A percentile compares a stretch with the other conserved stretches of the same genome.
Conservation (phyloP, 495 filamentous ascomycete genomes). For the Penicillium lagena region DNA sequence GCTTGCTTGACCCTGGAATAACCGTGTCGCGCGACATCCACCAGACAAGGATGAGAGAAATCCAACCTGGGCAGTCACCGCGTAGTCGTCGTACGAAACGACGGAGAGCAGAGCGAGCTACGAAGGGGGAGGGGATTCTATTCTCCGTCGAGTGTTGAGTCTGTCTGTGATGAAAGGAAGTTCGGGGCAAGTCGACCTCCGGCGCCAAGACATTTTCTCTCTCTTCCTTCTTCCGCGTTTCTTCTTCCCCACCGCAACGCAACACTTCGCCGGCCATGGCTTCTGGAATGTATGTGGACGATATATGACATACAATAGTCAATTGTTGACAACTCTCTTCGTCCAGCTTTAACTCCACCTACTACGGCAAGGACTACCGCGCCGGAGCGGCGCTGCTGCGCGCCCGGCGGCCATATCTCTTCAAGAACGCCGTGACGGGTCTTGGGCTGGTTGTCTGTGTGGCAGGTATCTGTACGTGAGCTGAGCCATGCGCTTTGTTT, state of each 20-base stretch:
- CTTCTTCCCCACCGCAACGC: slow-evolving; percentile 1
- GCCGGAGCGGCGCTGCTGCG: slow-evolving; percentile 81
- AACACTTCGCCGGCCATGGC: slow-evolving; percentile 24
- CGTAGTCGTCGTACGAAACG: too few species aligned
- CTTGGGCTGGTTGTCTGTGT: slow-evolving; percentile 60
- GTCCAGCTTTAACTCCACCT: slow-evolving; percentile 68
- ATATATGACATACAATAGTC: too few species aligned
- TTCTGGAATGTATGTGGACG: slow-evolving; percentile 35
- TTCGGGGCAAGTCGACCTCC: neutral
- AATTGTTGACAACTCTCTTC: too few species aligned
- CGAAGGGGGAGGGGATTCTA: too few species aligned
- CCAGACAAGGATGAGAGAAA: too few species aligned
- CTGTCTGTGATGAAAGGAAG: too few species aligned
- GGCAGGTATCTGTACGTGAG: slow-evolving; percentile 71
- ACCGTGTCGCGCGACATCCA: too few species aligned
- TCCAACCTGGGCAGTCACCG: too few species aligned
- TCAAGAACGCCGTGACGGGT: slow-evolving; percentile 81
- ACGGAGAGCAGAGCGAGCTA: too few species aligned
- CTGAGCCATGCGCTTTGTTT: neutral
- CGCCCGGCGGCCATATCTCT: slow-evolving; percentile 82
- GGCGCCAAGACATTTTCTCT: slow-evolving; percentile 19
- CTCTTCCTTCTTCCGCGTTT: slow-evolving; percentile 2
- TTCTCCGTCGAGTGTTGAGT: too few species aligned
- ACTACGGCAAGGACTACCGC: slow-evolving; percentile 81
- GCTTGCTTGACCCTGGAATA: too few species aligned